Evolutionary conservation across 192 early-diverging fungal species (phyloP).

Genomic region (Backusella tuberculispora): DNA sequence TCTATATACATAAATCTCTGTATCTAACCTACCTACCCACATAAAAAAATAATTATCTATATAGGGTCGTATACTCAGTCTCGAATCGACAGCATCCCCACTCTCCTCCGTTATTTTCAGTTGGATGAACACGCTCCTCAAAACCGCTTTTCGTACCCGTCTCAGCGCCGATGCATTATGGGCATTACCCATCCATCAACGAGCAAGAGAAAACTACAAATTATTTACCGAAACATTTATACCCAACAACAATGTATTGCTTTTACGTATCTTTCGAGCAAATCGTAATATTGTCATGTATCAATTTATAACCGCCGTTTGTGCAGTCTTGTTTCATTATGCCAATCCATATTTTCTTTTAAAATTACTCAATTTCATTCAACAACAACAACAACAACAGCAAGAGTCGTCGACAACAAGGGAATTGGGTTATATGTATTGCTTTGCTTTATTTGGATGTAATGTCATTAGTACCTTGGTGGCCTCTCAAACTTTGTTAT

Average conservation of each 20-base stretch:
- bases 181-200: conserved; percentile 24
- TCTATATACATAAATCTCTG: too few species aligned
- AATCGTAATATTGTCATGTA: conserved; percentile 29
- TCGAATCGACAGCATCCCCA: conserved; percentile 35
- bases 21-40: too few species aligned
- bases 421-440: conserved; percentile 52
- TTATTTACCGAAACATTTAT: conserved; percentile 4
- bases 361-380: conserved; percentile 48
- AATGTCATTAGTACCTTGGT: conserved; percentile 43
- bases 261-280: conserved; percentile 1
- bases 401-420: background rate
- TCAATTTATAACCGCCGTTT: conserved; percentile 37
- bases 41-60: too few species aligned
- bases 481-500: conserved; percentile 49
- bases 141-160: background rate
- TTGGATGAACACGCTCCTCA: conserved; percentile 39
- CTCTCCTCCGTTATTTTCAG: conserved; percentile 36
- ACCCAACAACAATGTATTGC: background rate
- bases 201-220: conserved; percentile 25
- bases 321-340: conserved; percentile 47
- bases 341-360: conserved; percentile 54
- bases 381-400: conserved; percentile 26
- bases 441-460: conserved; percentile 52
- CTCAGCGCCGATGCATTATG: conserved; percentile 29
- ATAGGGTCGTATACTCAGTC: conserved; percentile 41